phyloP scores from a whole-genome alignment of 2,329 filamentous ascomycete species.

The Diaporthe capsici region DNA sequence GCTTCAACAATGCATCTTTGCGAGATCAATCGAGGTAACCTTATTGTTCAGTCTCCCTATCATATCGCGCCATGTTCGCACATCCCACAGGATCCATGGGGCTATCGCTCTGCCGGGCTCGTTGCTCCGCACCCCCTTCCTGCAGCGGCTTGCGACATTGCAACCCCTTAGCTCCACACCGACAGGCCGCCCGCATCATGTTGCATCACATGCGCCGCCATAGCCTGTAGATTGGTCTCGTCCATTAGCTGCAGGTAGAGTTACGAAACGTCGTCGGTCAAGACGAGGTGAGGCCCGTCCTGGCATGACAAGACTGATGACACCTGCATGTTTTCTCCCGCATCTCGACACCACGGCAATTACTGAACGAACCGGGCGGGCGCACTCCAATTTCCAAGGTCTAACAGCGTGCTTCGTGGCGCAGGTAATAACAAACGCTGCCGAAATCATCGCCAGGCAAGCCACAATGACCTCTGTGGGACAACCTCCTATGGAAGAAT shows the following conservation, averaged over 20 bases:
- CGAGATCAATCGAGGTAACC: slow-evolving; percentile 24
- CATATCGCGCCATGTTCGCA: not conserved
- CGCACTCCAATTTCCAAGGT: not conserved
- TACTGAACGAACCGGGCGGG: not conserved
- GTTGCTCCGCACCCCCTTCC: slow-evolving; percentile 36
- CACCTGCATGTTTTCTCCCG: slow-evolving; percentile 7
- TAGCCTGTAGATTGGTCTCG: slow-evolving; percentile 6
- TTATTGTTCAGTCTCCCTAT: slow-evolving; percentile 17
- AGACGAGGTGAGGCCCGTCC: slow-evolving; percentile 4
- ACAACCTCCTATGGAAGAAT: not conserved
- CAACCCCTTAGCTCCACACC: slow-evolving; percentile 39
- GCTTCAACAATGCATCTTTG: slow-evolving; percentile 6
- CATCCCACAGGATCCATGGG: slow-evolving; percentile 7
- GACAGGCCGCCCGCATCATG: slow-evolving; percentile 37
- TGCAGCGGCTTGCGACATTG: slow-evolving; percentile 31
- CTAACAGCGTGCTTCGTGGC: not conserved
- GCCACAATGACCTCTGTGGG: not conserved
- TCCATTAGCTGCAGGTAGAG: not conserved
- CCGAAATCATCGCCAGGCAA: not conserved
- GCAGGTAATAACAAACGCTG: not conserved
- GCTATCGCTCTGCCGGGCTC: slow-evolving; percentile 27
- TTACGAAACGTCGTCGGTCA: slow-evolving; percentile 13
- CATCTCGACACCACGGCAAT: slow-evolving; percentile 11
- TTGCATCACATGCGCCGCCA: slow-evolving; percentile 39
- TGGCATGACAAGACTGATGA: slow-evolving; percentile 22